Base-by-base conservation (phyloP, 2,329 filamentous ascomycete species). In the Phyllosticta citrichinensis region DNA sequence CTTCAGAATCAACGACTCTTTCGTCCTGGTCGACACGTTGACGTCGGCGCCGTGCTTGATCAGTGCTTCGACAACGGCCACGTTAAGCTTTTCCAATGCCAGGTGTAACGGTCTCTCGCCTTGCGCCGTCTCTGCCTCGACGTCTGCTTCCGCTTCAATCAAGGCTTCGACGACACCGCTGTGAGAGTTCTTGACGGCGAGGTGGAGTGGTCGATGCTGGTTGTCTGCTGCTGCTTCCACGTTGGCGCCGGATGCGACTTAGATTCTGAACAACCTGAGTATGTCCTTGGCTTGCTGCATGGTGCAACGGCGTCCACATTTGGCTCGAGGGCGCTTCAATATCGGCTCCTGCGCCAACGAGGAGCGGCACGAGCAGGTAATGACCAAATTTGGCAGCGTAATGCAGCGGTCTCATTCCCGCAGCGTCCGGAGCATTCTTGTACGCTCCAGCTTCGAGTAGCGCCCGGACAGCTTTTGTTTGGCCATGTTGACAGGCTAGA, bases 1-100 rank as follows among this genome's bases (percentile, higher is more conserved):
- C n/a, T 68, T 71, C 71, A 74, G 73, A 9, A 74, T 68, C 52
- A 70, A 70, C 22, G 72, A 73, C 6, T 72, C 64, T 2, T 71
- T 71, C 57, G 71, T 67, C 58, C 73, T 74, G 56, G 74, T 72
- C 35, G 68, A 66, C 3, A 67, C 69, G 58, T 74, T 66, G 8
- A 70, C 67, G 58, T 72, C 67, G 22, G 69, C 72, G 1, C 71
- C 70, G 58, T 64, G 69, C 25, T 66, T 67, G 19, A 74, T 64
- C 35, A 74, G 63, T 58, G 73, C 54, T 53, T 68, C 64, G n/a
- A 73, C 68, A 4, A 73, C 65, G 24, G 63, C 65, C 9, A 69
- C 66, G 25, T 69, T 65, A 54, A 69, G 68, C 59, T 68, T 69
- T 55, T 73, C 71, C 17, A 73, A 64, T 2, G 71, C 70, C 54